Evolutionary conservation across 257 asterid genomes (phyloP), one percentile per base, ranked within the genome.

Genomic region (Plectranthus barbatus): DNA sequence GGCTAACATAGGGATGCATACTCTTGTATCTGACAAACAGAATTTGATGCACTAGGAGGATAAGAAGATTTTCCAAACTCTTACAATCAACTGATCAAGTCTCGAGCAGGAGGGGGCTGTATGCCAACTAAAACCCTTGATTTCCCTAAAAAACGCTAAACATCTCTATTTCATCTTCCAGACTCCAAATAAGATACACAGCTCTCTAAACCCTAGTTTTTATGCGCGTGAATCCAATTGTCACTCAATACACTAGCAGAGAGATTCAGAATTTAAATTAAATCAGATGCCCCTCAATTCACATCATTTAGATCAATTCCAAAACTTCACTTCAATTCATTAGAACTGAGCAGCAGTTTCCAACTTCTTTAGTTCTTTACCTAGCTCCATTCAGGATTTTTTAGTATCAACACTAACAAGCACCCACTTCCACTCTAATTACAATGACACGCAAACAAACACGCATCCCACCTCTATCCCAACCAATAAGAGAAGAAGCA

Each of bases 361-460:
- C 13, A 14, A 11, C 26, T 9, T 51, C 4, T 36, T 45, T 45
- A 24, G 3, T 2, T 23, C 12, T 7, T n/a, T n/a, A n/a, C n/a
- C n/a, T n/a, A n/a, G n/a, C n/a, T n/a, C 42, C 42, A 37, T 37
- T 7, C 9, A 2, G 0, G 12, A 37, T 5, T 58, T 37, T 9
- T 4, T 36, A 39, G 36, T 7, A 20, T 9, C 29, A 29, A 24
- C 19, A 31, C 49, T 31, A 11, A 5, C 20, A 33, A 14, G 18
- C 62, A 64, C 29, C 14, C 21, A 48, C 44, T 20, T 50, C 62
- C 55, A 55, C 29, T 40, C 36, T 17, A 57, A 24, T 47, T 21
- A 39, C 46, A 60, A 12, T 19, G 5, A 40, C 65, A 37, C n/a
- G 86, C 72, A 66, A 73, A 13, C n/a, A n/a, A n/a, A n/a, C n/a